Evolutionary conservation across 139 green algal species (phyloP), one percentile per base, ranked within the genome.

Genomic region (Chlorella sp.): DNA sequence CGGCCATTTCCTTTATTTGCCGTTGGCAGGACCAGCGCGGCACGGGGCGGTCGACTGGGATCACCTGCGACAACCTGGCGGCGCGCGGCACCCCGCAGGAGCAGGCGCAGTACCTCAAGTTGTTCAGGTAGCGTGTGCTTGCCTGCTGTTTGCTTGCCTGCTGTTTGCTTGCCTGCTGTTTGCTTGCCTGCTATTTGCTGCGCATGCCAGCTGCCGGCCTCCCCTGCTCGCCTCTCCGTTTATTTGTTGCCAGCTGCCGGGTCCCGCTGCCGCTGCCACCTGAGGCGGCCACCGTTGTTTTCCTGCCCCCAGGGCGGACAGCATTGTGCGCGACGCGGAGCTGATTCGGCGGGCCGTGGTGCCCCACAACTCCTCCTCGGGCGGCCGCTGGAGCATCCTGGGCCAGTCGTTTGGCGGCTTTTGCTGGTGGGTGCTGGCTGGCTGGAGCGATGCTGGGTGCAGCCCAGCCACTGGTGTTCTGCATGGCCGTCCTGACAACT

Each of bases 391-490:
- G 96, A 94, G 83, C 47, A 75, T 98, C 4, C 88, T 99, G 62
- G 96, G 96, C 20, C 96, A 99, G 90, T 96, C 90, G 18, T 99
- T 98, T 89, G 97, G 97, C 26, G 97, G 97, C 68, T 99, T 99
- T 92, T 99, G 96, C 90, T 88, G 78, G 51, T 60, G 51, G 51
- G 51, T 60, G 51, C 13, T 21, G 51, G 21, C 13, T 60, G 12
- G 2, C 12, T 20, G 51, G 2, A 60, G 51, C 2, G 13, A 23
- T 60, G 51, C 12, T 11, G 7, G 44, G 44, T 55, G 44, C 44
- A 55, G 44, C 44, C 11, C n/a, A 9, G 44, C 44, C 6, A 51
- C 44, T 16, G 44, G 44, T 51, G 44, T 51, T 51, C 44, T 51
- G 44, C 44, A 16, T 51, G 44, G n/a, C 44, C 44, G 44, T 51